Conservation (phyloP, 305 asterid species). For the Rubia balearica region DNA sequence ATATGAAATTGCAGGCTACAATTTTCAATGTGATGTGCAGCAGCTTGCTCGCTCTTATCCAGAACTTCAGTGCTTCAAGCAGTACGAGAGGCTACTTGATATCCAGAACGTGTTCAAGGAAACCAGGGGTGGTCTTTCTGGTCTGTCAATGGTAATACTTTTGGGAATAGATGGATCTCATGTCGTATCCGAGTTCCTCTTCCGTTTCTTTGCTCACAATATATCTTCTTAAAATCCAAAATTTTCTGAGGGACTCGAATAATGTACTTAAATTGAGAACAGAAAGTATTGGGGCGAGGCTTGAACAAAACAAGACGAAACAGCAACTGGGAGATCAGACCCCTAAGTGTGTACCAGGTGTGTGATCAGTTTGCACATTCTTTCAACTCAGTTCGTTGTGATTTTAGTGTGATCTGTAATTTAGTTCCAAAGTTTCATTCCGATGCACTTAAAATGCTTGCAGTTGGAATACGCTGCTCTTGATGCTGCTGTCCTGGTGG, state of each 20-base stretch:
- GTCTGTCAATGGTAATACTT: slow-evolving; percentile 63
- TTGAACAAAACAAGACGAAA: slow-evolving; percentile 89
- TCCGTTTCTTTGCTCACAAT: neutral
- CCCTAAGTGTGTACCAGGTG: slow-evolving; percentile 74
- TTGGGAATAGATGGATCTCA: neutral
- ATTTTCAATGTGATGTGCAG: slow-evolving; percentile 73
- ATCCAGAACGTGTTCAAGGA: slow-evolving; percentile 86
- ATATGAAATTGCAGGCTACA: slow-evolving; percentile 54
- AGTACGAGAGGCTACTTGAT: slow-evolving; percentile 86
- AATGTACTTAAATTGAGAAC: slow-evolving; percentile 19
- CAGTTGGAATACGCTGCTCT: slow-evolving; percentile 98
- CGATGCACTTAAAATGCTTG: slow-evolving; percentile 7
- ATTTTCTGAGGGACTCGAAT: neutral
- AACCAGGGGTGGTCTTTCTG: slow-evolving; percentile 88
- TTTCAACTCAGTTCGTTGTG: neutral
- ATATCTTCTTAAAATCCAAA: neutral
- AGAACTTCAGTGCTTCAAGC: slow-evolving; percentile 68
- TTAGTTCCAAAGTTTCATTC: no score
- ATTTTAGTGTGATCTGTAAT: neutral
- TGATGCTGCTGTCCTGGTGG: slow-evolving; percentile 91
- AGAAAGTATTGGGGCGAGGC: slow-evolving; percentile 81
- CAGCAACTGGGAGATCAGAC: slow-evolving; percentile 97
- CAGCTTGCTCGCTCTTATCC: slow-evolving; percentile 78
- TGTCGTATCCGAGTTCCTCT: neutral
- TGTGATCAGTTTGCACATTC: slow-evolving; percentile 15